Base-by-base conservation (phyloP, 352 stramenopile genomes). In the Pythium aristosporum region DNA sequence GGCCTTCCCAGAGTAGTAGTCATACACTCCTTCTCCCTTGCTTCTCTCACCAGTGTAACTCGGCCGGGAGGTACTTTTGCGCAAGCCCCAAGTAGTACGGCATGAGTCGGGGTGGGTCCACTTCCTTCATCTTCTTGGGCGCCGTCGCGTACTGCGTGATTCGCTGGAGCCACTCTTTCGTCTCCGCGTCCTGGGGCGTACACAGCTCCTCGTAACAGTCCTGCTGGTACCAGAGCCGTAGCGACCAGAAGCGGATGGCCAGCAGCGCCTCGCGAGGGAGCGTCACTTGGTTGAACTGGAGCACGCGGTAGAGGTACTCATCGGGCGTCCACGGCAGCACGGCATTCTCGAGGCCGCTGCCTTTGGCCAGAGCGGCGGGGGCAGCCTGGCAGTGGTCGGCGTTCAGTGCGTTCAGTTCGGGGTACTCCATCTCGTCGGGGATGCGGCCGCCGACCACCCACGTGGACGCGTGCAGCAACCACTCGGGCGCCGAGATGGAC, bases 321-420 rank as follows among this genome's bases (percentile, higher is more conserved):
- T 93, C 86, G 0, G 84, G 81, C 16, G 85, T 92, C 82, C 84
- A 92, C 12, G 86, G 84, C 32, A 92, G 61, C 43, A 75, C 28
- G 6, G 68, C 71, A 20, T 79, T 53, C 20, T 86, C 78, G 49
- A 92, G 70, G 2, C 71, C 76, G 4, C 5, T 36, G 25, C 49
- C 5, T 11, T 15, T 12, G 30, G 32, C 9, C 8, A 25, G 18
- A 3, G 32, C 34, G 2, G 39, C 32, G 1, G 30, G 52, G 8
- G 36, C 43, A 15, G 69, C 57, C 28, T 64, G 72, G 30, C 52
- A 75, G 48, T 90, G 80, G 60, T 94, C 83, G 15, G 42, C 32
- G 25, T 92, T 94, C 13, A 92, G 69, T 16, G 75, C 69, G 37
- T 89, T 91, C 48, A 92, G 69, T 36, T 84, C 72, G 0, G 83